Evolutionary conservation across 352 stramenopile genomes (phyloP), one percentile per base, ranked within the genome.

Genomic region (Phytophthora capsici): DNA sequence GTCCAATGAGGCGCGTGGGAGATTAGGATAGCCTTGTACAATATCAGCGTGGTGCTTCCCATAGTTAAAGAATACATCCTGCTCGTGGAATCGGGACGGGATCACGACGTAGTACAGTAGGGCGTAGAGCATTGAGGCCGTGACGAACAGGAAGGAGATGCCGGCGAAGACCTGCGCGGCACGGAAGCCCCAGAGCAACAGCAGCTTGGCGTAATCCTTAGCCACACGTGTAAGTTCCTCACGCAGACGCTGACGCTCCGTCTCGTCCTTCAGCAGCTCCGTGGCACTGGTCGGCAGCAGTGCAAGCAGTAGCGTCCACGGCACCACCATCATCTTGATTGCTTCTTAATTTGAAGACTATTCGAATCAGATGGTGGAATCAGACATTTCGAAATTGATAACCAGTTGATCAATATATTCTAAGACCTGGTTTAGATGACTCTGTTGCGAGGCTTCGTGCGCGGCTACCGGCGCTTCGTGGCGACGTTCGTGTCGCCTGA

Each of bases 71-170:
- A 88, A 86, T 30, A 91, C 72, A 16, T 90, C 70, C 41, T 92
- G 86, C 50, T 94, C 84, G 51, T 92, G 84, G 46, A 90, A 82
- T 19, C 85, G 75, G 49, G 84, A 84, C 12, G 86, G 86, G 59
- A 95, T 93, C 30, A 95, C 64, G 19, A 91, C 44, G 59, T 87
- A 89, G 78, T 95, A 95, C 9, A 95, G 57, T 50, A 85, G 25
- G 5, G 58, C 72, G 55, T 95, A 95, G 41, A 95, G 63, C 46
- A 90, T 25, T 3, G 84, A 81, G 22, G 86, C 86, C 14, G 71
- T 77, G 14, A 48, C 65, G 30, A 95, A 73, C 20, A 95, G 72
- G 22, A 82, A 38, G 4, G 71, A 71, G 17, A 88, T 41, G 14
- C 34, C 81, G 2, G 64, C 47, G 25, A 69, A 60, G 17, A 83